Base-by-base conservation (phyloP, 2,329 filamentous ascomycete species). In the Thielaviopsis ethacetica region DNA sequence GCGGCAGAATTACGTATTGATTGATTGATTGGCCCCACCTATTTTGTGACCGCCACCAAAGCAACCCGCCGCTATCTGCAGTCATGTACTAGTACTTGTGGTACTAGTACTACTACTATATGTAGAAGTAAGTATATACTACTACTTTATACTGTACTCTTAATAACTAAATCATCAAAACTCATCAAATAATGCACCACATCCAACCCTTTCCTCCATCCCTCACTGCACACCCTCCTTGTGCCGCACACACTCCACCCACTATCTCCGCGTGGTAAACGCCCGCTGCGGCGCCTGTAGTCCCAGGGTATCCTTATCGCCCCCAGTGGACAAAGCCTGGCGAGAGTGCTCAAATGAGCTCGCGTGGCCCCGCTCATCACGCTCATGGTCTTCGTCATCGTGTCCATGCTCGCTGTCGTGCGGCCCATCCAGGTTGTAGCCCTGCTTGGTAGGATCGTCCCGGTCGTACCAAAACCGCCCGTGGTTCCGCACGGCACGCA, bases 401-500 rank as follows among this genome's bases (percentile, higher is more conserved):
- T 49, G 44, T n/a, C 17, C 44, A 49, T 21, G 44, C 44, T 49
- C 44, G n/a, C n/a, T 49, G n/a, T 58, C 53, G 26, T 61, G 56
- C 17, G 52, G 50, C 9, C 54, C 57, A 19, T 58, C 54, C 56
- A 62, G 34, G 44, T 62, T 64, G 24, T 61, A 61, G 17, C 59
- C 59, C 10, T 58, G 60, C 24, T 63, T 64, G 34, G 44, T 56
- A 3, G 56, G 58, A 26, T 59, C 56, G 44, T 62, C 57, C 17
- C 53, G 54, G 26, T 59, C 59, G 38, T 61, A 61, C 50, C 56
- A 59, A 19, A 60, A 56, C 30, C 57, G 53, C 2, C 60, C 60
- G 5, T 58, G 56, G 34, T 58, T 60, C 24, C 59, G 55, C 12
- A 69, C 63, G 2, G 71, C 71, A 5, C 75, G 71, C 47, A 77